phyloP scores from a whole-genome alignment of 345 rosid species.

The rapeseed (Brassica napus) region Da-Ae NC_063444.1:31277001-31277500 shows the following conservation, averaged over 20 bases:
- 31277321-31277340: constrained; percentile 67
- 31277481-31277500: not conserved
- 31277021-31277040: constrained; percentile 62
- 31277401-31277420: not conserved
- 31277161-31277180: not conserved
- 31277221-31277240: constrained; percentile 41
- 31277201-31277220: not conserved
- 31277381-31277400: constrained; percentile 59
- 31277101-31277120: constrained; percentile 84
- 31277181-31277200: not conserved
- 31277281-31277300: constrained; percentile 78
- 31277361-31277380: constrained; percentile 53
- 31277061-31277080: constrained; percentile 7
- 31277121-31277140: constrained; percentile 83
- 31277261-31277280: constrained; percentile 78
- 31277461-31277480: not conserved
- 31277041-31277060: not conserved
- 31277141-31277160: constrained; percentile 91
- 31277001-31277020: constrained; percentile 78
- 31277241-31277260: constrained; percentile 90
- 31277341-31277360: constrained; percentile 55
- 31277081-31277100: constrained; percentile 58
- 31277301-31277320: constrained; percentile 64
- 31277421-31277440: not conserved
- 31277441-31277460: not conserved